Percentiles rank a stretch among this genome's conserved stretches.
Evolutionary conservation across 305 asterid genomes (phyloP).

Genomic region (Petunia hybrid): DNA sequence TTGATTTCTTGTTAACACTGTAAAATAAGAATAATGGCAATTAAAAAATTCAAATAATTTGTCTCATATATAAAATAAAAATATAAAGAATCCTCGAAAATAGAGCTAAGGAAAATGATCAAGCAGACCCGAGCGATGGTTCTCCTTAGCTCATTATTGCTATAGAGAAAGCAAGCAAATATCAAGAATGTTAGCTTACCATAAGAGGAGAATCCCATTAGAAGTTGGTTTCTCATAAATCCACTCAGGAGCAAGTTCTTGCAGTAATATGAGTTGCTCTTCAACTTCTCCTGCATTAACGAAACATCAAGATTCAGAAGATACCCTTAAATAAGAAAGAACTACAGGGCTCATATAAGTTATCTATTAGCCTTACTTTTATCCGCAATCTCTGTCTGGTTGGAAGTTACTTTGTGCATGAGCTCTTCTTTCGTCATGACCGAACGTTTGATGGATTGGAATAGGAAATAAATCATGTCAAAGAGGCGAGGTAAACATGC

Average conservation of each 20-base stretch:
- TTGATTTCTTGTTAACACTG: slow-evolving; percentile 69
- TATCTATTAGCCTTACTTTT: slow-evolving; percentile 52
- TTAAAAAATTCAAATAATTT: neutral
- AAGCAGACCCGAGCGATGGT: neutral
- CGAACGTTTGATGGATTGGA: slow-evolving; percentile 71
- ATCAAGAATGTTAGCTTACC: slow-evolving; percentile 46
- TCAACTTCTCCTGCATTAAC: slow-evolving; percentile 70
- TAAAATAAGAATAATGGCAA: slow-evolving; percentile 35
- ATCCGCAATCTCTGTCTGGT: slow-evolving; percentile 55
- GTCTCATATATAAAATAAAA: neutral
- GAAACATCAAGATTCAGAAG: slow-evolving; percentile 28
- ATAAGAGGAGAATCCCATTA: slow-evolving; percentile 68
- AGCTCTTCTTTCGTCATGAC: slow-evolving; percentile 78
- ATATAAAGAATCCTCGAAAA: neutral
- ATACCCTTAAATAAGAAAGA: neutral
- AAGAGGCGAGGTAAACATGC: slow-evolving; percentile 77
- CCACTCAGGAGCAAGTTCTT: slow-evolving; percentile 90
- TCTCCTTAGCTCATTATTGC: neutral
- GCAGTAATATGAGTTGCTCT: slow-evolving; percentile 76
- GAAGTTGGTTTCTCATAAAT: slow-evolving; percentile 59
- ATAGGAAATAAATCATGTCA: slow-evolving; percentile 61
- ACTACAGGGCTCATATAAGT: neutral
- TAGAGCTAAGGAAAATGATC: neutral
- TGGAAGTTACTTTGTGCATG: slow-evolving; percentile 58
- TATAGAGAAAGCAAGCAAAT: neutral